These are phyloP conservation scores for Verticillium nubilum DNA, from an alignment of 2,329 filamentous ascomycete genomes.

Conservation along the genomic window DNA sequence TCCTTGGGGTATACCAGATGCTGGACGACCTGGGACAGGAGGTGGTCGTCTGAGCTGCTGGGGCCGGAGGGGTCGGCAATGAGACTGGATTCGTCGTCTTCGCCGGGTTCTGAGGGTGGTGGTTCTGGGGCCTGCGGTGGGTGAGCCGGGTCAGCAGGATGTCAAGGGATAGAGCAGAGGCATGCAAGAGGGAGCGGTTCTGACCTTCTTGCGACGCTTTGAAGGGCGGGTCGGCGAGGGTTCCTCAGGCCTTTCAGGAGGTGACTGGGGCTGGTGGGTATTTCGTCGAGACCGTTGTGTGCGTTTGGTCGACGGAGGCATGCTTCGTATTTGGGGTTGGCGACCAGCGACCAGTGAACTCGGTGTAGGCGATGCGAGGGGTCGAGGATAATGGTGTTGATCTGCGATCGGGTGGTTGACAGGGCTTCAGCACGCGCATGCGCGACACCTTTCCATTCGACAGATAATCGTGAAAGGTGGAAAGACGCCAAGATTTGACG, in stretches of 20 bases:
- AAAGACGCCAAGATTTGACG: neutral
- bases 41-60: slow-evolving; percentile 45
- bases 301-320: slow-evolving; percentile 33
- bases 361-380: neutral
- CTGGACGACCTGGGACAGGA: slow-evolving; percentile 52
- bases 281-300: slow-evolving; percentile 31
- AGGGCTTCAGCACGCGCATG: neutral
- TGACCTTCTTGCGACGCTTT: slow-evolving; percentile 61
- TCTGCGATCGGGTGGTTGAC: neutral
- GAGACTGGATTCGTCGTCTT: slow-evolving; percentile 38
- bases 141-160: slow-evolving; percentile 8
- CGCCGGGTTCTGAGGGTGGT: slow-evolving; percentile 35
- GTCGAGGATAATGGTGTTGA: neutral
- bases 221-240: slow-evolving; percentile 57
- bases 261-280: slow-evolving; percentile 28
- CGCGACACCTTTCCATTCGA: neutral
- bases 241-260: slow-evolving; percentile 31
- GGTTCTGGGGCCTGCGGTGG: slow-evolving; percentile 27
- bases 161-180: slow-evolving; percentile 1
- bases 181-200: slow-evolving; percentile 8
- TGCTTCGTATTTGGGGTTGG: slow-evolving; percentile 8
- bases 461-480: neutral
- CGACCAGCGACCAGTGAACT: neutral
- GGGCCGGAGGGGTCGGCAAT: slow-evolving; percentile 33
- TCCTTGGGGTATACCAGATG: slow-evolving; percentile 37